phyloP scores from a whole-genome alignment of 257 asterid species.

The Nicotiana benthamiana region DNA sequence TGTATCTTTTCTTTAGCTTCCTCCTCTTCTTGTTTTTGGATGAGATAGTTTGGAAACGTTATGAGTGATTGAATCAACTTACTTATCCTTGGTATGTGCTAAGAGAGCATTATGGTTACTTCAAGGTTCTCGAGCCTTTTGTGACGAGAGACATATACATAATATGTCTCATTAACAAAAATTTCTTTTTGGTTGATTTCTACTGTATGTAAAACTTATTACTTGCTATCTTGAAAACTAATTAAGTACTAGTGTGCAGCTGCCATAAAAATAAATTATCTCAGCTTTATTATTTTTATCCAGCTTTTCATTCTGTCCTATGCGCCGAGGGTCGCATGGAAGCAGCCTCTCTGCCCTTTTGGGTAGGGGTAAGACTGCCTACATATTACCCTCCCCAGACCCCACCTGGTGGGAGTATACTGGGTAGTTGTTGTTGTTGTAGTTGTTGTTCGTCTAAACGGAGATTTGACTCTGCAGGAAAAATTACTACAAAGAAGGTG shows the following conservation, averaged over 20 bases:
- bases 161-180: not conserved
- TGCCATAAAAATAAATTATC: not conserved
- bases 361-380: too few relatives aligned
- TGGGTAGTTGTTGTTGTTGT: too few relatives aligned
- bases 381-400: too few relatives aligned
- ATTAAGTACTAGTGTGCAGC: not conserved
- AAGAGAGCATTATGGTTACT: not conserved
- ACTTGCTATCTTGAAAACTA: not conserved
- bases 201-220: not conserved
- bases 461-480: constrained; percentile 39
- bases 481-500: constrained; percentile 84
- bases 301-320: too few relatives aligned
- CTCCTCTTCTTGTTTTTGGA: not conserved
- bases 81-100: not conserved
- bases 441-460: too few relatives aligned
- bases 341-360: too few relatives aligned
- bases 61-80: not conserved
- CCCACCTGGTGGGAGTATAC: too few relatives aligned
- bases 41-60: not conserved
- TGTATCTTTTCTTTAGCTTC: not conserved
- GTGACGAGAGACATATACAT: not conserved
- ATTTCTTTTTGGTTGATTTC: not conserved
- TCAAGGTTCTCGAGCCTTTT: not conserved
- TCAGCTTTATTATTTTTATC: not conserved
- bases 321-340: too few relatives aligned